Evolutionary conservation across 1,284 basidiomycete genomes (phyloP), one percentile per base, ranked within the genome.

Genomic region (Ganoderma lucidum): DNA sequence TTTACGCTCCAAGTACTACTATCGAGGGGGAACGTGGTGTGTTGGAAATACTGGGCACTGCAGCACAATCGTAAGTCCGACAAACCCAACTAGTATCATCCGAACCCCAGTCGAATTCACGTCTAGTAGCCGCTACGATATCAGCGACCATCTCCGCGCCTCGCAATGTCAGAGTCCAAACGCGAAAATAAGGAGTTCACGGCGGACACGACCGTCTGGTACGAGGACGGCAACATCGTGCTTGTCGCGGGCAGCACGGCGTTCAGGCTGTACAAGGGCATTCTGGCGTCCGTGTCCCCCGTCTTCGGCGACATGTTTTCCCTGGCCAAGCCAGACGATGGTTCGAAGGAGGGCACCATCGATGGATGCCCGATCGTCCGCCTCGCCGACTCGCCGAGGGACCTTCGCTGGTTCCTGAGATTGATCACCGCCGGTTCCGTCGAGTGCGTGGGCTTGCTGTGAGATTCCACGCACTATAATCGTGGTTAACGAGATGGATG

Each of bases 161-260:
- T 23, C 45, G n/a, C 45, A 48, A 48, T 48, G 45, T 48, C n/a
- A 15, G n/a, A 23, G 9, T 48, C 45, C n/a, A 48, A 23, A 10
- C n/a, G n/a, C 10, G 9, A 48, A 48, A 23, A 2, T 8, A 2
- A 23, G n/a, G n/a, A 4, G n/a, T 23, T 48, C 3, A 23, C 0
- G n/a, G 6, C 5, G n/a, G 45, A 48, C 45, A 10, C n/a, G n/a
- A 10, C n/a, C 12, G 32, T 55, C 53, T 60, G 58, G 58, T 60
- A 32, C 15, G 58, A 60, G 35, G 58, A 60, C n/a, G 58, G 58
- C 14, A 60, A 60, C 35, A 41, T 60, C 58, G 32, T 68, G 55
- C 19, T 56, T 48, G 6, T 44, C 62, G 15, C 35, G 48, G 14
- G 12, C 2, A 3, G 12, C 32, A 15, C 62, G 19, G 19, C 17